Percentiles rank a stretch among this genome's conserved stretches.
Conservation (phyloP, 2,329 filamentous ascomycete species). For the Fusarium phyllophilum region DNA sequence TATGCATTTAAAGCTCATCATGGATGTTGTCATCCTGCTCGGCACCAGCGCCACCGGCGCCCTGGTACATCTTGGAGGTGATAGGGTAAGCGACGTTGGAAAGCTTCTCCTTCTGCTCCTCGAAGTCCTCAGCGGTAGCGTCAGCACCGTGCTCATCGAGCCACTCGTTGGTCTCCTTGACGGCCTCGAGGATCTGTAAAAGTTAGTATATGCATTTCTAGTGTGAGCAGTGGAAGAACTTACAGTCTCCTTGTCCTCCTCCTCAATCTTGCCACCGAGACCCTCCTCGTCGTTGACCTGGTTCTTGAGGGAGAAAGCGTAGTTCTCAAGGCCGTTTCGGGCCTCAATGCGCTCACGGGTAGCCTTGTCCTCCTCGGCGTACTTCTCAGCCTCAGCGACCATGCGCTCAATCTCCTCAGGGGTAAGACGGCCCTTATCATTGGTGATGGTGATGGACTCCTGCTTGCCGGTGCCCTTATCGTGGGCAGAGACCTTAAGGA, state of each 20-base stretch:
- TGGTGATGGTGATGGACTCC: constrained; percentile 98
- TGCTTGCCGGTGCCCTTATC: constrained; percentile 99
- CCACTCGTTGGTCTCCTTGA: constrained; percentile 98
- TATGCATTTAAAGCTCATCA: constrained; percentile 78
- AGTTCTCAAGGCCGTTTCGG: constrained; percentile 97
- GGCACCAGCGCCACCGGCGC: constrained; percentile 64
- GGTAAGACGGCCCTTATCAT: constrained; percentile 97
- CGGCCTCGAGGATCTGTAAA: constrained; percentile 81
- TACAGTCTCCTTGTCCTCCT: constrained; percentile 97
- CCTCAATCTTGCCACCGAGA: constrained; percentile 97
- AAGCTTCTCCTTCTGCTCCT: constrained; percentile 99
- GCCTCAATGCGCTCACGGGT: constrained; percentile 97
- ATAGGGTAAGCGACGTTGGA: constrained; percentile 97
- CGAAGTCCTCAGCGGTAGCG: constrained; percentile 91
- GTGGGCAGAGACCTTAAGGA: constrained; percentile 93
- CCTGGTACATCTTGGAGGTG: constrained; percentile 94
- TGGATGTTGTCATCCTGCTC: constrained; percentile 75
- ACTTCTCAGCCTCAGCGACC: constrained; percentile 98
- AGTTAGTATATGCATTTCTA: constrained; percentile 50
- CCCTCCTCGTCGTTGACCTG: constrained; percentile 97
- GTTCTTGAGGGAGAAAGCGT: constrained; percentile 99
- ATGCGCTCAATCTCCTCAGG: constrained; percentile 99
- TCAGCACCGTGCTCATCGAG: constrained; percentile 92
- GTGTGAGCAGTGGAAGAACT: constrained; percentile 51
- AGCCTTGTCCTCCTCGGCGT: constrained; percentile 98